Conservation (phyloP, 768 basidiomycete genomes). For the Boletellus sp. region DNA sequence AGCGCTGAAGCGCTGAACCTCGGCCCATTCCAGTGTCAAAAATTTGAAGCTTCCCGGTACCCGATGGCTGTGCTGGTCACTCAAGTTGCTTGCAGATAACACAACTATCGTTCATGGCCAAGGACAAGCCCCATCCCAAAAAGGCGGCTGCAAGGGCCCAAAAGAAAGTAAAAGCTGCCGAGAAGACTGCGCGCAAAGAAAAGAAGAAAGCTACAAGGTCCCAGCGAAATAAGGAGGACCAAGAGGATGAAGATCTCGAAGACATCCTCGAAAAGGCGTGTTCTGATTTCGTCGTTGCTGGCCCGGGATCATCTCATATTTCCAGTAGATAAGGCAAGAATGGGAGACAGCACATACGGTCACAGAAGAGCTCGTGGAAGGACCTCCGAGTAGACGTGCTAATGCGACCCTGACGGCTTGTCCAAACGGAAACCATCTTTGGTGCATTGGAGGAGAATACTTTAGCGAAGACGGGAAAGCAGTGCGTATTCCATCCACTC, state of each 20-base stretch:
- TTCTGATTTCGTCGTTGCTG: slow-evolving; percentile 1
- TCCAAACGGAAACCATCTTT: slow-evolving; percentile 76
- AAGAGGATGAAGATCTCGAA: slow-evolving; percentile 78
- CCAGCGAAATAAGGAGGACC: slow-evolving; percentile 47
- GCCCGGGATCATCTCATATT: background rate
- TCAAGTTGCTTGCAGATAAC: too few species aligned
- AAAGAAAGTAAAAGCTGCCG: slow-evolving; percentile 62
- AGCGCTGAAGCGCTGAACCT: too few species aligned
- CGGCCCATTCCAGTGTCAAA: too few species aligned
- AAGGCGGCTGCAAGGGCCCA: slow-evolving; percentile 52
- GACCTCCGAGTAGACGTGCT: slow-evolving; percentile 78
- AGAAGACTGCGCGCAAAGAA: slow-evolving; percentile 70
- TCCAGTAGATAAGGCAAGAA: slow-evolving; percentile 70
- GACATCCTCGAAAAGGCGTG: slow-evolving; percentile 74
- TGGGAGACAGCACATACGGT: slow-evolving; percentile 81
- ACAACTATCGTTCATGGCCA: slow-evolving; percentile 10
- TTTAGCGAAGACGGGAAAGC: slow-evolving; percentile 85
- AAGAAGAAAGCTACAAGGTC: slow-evolving; percentile 52
- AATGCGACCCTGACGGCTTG: slow-evolving; percentile 80
- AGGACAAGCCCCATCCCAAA: slow-evolving; percentile 27
- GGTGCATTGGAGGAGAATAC: slow-evolving; percentile 84
- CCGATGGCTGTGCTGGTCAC: background rate
- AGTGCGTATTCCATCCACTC: slow-evolving; percentile 35
- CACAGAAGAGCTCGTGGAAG: slow-evolving; percentile 81
- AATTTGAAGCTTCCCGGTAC: background rate